phyloP scores from a whole-genome alignment of 1,284 basidiomycete genomes.

The Cutaneotrichosporon daszewskae region DNA sequence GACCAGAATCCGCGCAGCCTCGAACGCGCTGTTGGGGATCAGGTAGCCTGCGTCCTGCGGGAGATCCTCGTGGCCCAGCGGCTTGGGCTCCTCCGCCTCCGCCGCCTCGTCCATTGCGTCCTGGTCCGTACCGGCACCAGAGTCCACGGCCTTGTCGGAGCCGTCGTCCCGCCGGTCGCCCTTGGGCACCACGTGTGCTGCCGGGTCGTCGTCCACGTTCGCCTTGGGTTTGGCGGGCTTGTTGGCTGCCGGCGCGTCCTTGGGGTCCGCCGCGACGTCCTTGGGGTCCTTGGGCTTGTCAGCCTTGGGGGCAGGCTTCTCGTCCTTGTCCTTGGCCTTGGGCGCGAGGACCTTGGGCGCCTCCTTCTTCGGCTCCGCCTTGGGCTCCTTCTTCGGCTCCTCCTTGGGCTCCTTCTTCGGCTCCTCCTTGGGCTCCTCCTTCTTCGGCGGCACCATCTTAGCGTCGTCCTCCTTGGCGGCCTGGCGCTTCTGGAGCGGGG shows the following conservation, averaged over 20 bases:
- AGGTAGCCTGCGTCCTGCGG: constrained; percentile 38
- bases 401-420: constrained; percentile 22
- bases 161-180: constrained; percentile 12
- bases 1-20: constrained; percentile 79
- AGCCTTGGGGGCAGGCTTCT: neutral
- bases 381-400: neutral
- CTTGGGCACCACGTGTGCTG: constrained; percentile 11
- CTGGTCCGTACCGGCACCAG: constrained; percentile 79
- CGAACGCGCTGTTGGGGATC: constrained; percentile 81
- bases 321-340: constrained; percentile 1
- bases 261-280: neutral
- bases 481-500: constrained; percentile 22
- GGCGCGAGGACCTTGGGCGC: constrained; percentile 24
- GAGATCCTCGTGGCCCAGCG: constrained; percentile 39
- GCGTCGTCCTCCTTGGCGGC: constrained; percentile 5
- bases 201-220: constrained; percentile 14
- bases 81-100: constrained; percentile 39
- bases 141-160: constrained; percentile 51
- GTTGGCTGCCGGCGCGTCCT: too few relatives aligned
- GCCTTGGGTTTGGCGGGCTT: constrained; percentile 11
- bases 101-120: constrained; percentile 70
- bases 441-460: neutral
- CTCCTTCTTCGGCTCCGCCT: constrained; percentile 15
- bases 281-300: neutral
- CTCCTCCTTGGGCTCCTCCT: constrained; percentile 30